Evolutionary conservation across 306 rosid species (phyloP).

Genomic region (Sophora flavescens): DNA sequence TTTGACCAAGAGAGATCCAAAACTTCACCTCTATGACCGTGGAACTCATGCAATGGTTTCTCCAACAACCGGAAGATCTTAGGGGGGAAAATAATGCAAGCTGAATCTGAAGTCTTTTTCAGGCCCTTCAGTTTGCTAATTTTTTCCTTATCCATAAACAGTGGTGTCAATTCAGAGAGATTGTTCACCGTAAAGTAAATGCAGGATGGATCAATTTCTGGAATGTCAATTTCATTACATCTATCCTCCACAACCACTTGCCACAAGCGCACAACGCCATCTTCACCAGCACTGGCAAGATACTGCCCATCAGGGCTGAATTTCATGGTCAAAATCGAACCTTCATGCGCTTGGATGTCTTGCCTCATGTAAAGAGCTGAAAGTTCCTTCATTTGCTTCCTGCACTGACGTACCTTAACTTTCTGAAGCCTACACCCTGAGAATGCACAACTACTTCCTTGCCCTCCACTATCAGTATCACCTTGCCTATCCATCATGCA

Average conservation of each 20-base stretch:
- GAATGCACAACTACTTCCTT: conserved; percentile 37
- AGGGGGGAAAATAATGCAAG: conserved; percentile 86
- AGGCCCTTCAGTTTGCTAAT: conserved; percentile 55
- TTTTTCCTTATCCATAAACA: conserved; percentile 76
- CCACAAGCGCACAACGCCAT: conserved; percentile 87
- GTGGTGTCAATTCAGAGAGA: conserved; percentile 80
- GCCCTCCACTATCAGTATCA: conserved; percentile 45
- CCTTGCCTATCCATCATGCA: conserved; percentile 65
- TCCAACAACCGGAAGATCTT: conserved; percentile 81
- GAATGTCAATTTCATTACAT: conserved; percentile 74
- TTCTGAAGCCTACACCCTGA: conserved; percentile 63
- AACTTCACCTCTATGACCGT: conserved; percentile 80
- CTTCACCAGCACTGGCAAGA: conserved; percentile 94
- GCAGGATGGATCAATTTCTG: conserved; percentile 85
- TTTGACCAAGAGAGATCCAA: conserved; percentile 95
- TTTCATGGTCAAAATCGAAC: conserved; percentile 87
- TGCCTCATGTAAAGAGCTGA: conserved; percentile 91
- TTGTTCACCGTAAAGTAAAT: conserved; percentile 84
- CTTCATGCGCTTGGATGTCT: conserved; percentile 90
- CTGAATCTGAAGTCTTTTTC: conserved; percentile 82
- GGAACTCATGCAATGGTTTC: conserved; percentile 84
- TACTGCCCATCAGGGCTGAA: conserved; percentile 96
- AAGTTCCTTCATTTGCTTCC: conserved; percentile 79
- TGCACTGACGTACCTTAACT: conserved; percentile 74
- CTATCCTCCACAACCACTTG: conserved; percentile 91